A percentile compares a stretch with the other conserved stretches of the same genome.
Conservation (phyloP, 108 stramenopile species). For the Schizochytrium sp. region DNA sequence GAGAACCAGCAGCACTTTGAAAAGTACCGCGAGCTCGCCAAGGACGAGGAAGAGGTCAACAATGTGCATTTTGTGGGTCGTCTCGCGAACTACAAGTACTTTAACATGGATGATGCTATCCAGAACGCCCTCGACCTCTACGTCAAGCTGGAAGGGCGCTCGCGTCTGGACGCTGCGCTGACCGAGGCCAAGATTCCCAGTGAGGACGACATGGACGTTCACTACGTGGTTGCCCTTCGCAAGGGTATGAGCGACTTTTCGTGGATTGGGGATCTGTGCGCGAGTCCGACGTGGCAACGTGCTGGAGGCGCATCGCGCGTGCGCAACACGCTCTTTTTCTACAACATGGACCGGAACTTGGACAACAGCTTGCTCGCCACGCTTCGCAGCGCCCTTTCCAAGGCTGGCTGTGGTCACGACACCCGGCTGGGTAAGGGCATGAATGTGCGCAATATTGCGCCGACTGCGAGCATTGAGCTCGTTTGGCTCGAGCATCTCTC, state of each 20-base stretch:
- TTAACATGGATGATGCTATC: slow-evolving; percentile 77
- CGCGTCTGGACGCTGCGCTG: not conserved
- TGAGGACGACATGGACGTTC: not conserved
- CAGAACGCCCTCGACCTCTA: slow-evolving; percentile 66
- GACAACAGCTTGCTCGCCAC: not conserved
- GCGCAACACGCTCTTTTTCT: not conserved
- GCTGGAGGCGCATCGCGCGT: not conserved
- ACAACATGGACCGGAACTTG: not conserved
- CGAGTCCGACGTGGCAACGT: not conserved
- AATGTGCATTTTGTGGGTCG: slow-evolving; percentile 69
- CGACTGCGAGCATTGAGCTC: not conserved
- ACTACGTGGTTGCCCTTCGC: not conserved
- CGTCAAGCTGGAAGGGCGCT: slow-evolving; percentile 32
- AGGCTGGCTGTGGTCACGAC: not conserved
- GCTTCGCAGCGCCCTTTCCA: not conserved
- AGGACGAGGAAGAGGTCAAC: slow-evolving; percentile 25
- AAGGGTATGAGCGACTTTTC: not conserved
- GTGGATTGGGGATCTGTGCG: not conserved
- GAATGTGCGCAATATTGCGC: not conserved
- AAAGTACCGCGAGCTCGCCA: slow-evolving; percentile 61
- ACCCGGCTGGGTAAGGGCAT: not conserved
- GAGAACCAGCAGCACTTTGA: slow-evolving; percentile 57
- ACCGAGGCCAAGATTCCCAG: not conserved
- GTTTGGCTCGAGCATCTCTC: not conserved
- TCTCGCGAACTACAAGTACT: slow-evolving; percentile 77